Percentiles rank a stretch among this genome's conserved stretches.
These are phyloP conservation scores for Saccharomyces paradoxus DNA, from an alignment of 805 yeast species.

Conservation along the genomic window DNA sequence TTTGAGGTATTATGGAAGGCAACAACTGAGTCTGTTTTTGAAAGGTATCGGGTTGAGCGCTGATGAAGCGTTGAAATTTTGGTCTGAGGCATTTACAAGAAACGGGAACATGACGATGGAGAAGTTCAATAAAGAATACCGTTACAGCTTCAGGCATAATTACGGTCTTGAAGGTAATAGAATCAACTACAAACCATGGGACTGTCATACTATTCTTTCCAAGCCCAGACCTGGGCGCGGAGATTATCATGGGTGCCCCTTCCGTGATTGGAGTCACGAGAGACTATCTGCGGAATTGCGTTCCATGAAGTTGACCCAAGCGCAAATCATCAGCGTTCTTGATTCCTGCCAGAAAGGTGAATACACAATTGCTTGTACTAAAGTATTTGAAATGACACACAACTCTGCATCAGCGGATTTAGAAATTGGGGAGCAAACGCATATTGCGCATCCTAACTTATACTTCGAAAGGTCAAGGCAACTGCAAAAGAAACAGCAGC, in stretches of 20 bases:
- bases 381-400: constrained; percentile 68
- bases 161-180: constrained; percentile 91
- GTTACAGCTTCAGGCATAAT: constrained; percentile 77
- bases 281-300: constrained; percentile 47
- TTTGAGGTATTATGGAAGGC: constrained; percentile 75
- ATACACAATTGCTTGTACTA: constrained; percentile 80
- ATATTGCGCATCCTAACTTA: constrained; percentile 78
- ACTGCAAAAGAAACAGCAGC: constrained; percentile 34
- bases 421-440: constrained; percentile 45
- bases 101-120: constrained; percentile 50
- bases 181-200: constrained; percentile 77
- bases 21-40: constrained; percentile 73
- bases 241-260: constrained; percentile 91
- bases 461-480: constrained; percentile 74
- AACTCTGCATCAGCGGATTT: constrained; percentile 25
- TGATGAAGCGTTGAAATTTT: constrained; percentile 82
- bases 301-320: constrained; percentile 41
- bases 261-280: constrained; percentile 65
- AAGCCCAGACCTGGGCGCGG: constrained; percentile 60
- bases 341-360: constrained; percentile 63
- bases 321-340: constrained; percentile 48
- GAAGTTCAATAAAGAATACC: constrained; percentile 78
- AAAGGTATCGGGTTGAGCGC: constrained; percentile 83
- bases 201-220: constrained; percentile 67
- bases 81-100: constrained; percentile 67